Base-by-base conservation (phyloP, 257 asterid species). In the Penstemon davidsonii region DNA sequence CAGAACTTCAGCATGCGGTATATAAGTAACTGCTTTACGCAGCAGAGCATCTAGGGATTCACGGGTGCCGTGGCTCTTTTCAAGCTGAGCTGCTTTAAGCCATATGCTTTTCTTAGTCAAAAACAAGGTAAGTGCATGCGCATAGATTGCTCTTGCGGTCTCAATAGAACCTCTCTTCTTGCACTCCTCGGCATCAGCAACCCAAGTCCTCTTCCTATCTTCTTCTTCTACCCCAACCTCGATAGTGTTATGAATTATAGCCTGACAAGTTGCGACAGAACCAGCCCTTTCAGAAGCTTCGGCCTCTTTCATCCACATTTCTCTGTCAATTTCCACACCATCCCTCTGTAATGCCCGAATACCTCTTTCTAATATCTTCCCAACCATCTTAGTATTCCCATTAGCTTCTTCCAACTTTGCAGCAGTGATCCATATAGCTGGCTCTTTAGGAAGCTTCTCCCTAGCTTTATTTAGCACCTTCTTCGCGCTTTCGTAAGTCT, bases 21-120 rank as follows among this genome's bases (percentile, higher is more conserved):
- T 88, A 66, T 89, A 92, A 3, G 88, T 87, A 63, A 92, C 98
- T 6, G 98, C 98, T 84, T 79, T 89, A 12, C 91, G 89, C 50
- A 92, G 81, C 11, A 92, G 74, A 0, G 88, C 92, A 51, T 92
- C 96, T 36, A 92, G 88, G 8, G 96, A 86, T 62, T 92, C 96
- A 79, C 89, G 74, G 5, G 96, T 89, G 3, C 98, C 96, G 40
- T 89, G 96, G 66, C 95, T 92, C 85, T 92, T 92, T 69, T 92
- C 98, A 40, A 92, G 98, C 78, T 89, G 96, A 69, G 98, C 98
- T 8, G 98, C 96, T 82, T 92, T 89, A 59, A 92, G 96, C 98
- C 98, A 92, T 78, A 92, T 90, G 81, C 98, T 89, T 85, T 89
- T 89, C 81, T 92, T 92, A 19, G 98, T 92, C 76, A 83, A 67